phyloP scores from a whole-genome alignment of 768 basidiomycete species.

The Suillus americanus region DNA sequence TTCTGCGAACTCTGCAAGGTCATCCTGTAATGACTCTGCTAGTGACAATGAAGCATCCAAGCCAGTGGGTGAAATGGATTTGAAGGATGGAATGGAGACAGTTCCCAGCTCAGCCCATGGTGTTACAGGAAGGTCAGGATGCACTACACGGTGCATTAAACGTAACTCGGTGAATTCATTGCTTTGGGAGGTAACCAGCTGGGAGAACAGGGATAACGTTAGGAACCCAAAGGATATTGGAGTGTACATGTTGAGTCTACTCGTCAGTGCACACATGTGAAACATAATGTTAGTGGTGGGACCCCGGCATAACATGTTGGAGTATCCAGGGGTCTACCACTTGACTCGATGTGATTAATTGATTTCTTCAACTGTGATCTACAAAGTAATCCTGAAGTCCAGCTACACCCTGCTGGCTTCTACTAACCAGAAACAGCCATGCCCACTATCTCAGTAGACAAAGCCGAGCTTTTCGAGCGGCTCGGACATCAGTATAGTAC shows the following conservation, averaged over 20 bases:
- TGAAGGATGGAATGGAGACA: conserved; percentile 20
- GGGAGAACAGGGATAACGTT: conserved; percentile 12
- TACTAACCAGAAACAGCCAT: conserved; percentile 37
- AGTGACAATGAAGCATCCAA: conserved; percentile 36
- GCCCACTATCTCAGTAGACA: conserved; percentile 97
- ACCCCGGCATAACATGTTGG: not conserved
- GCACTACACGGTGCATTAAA: conserved; percentile 29
- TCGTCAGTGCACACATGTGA: not conserved
- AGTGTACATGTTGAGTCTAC: not conserved
- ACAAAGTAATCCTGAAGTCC: not conserved
- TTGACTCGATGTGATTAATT: conserved; percentile 11
- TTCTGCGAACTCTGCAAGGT: conserved; percentile 46
- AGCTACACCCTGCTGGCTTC: conserved; percentile 1
- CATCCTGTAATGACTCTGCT: conserved; percentile 42
- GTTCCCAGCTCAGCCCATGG: conserved; percentile 27
- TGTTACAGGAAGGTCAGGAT: conserved; percentile 28
- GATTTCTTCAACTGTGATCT: not conserved
- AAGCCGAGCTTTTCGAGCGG: conserved; percentile 88
- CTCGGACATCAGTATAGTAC: conserved; percentile 83
- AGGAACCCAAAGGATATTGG: conserved; percentile 10
- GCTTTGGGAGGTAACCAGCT: not conserved
- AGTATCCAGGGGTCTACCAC: conserved; percentile 20
- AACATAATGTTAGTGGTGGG: not conserved
- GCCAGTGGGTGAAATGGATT: conserved; percentile 36
- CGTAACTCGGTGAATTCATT: not conserved